A percentile compares a stretch with the other conserved stretches of the same genome.
Evolutionary conservation across 2,329 filamentous ascomycete genomes (phyloP).

Genomic region (Aureobasidium sp.): DNA sequence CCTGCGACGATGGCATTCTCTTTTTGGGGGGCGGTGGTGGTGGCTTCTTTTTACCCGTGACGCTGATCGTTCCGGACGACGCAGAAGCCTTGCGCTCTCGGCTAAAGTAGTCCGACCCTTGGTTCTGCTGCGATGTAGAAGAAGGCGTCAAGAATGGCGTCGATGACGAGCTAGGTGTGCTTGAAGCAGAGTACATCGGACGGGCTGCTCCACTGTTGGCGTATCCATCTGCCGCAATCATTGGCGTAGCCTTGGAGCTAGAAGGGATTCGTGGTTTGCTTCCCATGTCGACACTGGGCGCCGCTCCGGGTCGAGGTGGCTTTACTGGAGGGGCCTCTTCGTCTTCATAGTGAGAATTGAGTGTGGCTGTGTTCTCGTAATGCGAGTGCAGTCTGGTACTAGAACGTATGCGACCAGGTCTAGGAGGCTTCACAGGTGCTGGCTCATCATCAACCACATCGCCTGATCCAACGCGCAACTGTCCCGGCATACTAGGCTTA

Average conservation of each 20-base stretch:
- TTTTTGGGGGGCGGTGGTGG: conserved; percentile 64
- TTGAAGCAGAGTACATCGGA: conserved; percentile 9
- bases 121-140: conserved; percentile 2
- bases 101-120: conserved; percentile 33
- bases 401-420: conserved; percentile 19
- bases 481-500: conserved; percentile 1
- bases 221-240: background rate
- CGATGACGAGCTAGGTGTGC: conserved; percentile 12
- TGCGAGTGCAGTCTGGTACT: background rate
- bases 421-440: conserved; percentile 25
- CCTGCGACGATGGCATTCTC: conserved; percentile 42
- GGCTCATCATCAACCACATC: conserved; percentile 22
- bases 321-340: conserved; percentile 25
- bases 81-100: conserved; percentile 30
- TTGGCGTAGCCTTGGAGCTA: conserved; percentile 2
- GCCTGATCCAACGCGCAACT: background rate
- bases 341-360: conserved; percentile 16
- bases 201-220: conserved; percentile 9
- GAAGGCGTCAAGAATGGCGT: conserved; percentile 8
- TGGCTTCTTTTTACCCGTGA: conserved; percentile 59
- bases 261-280: conserved; percentile 15
- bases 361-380: background rate
- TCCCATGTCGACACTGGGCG: conserved; percentile 14
- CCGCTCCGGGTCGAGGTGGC: conserved; percentile 25
- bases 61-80: conserved; percentile 27